These are phyloP conservation scores for Nothomitra cinnamomea DNA, from an alignment of 2,329 filamentous ascomycete species.

Conservation along the genomic window DNA sequence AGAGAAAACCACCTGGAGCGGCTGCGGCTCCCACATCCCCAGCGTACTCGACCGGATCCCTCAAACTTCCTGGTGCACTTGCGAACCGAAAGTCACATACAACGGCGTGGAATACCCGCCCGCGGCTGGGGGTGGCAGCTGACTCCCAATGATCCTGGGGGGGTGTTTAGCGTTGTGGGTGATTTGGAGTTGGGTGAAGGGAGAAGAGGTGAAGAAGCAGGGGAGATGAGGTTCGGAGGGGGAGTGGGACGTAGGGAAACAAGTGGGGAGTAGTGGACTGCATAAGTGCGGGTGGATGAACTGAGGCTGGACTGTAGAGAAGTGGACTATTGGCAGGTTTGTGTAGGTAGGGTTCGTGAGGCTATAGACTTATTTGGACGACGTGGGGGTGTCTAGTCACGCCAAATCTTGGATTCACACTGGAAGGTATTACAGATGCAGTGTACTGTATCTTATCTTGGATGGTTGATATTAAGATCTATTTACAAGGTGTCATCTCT, in stretches of 20 bases:
- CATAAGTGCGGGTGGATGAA: no score
- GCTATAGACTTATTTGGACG: no score
- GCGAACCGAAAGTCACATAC: slow-evolving; percentile 43
- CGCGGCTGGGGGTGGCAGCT: slow-evolving; percentile 27
- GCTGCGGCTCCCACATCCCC: slow-evolving; percentile 45
- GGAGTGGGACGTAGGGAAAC: background rate
- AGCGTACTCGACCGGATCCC: slow-evolving; percentile 44
- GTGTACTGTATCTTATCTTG: no score
- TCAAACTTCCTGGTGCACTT: slow-evolving; percentile 44
- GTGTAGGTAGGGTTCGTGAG: background rate
- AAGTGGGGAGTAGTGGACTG: background rate
- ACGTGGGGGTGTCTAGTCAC: no score
- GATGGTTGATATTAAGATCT: no score
- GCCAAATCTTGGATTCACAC: no score
- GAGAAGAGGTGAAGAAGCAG: background rate
- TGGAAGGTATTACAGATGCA: no score
- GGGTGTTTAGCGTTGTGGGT: slow-evolving; percentile 11
- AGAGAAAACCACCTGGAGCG: slow-evolving; percentile 48
- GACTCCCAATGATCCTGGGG: no score
- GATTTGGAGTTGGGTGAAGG: slow-evolving; percentile 14
- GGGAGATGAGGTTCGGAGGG: background rate
- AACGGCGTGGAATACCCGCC: slow-evolving; percentile 48
- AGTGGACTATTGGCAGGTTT: background rate
- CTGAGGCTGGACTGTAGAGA: background rate
- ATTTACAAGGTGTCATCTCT: no score